Evolutionary conservation across 306 rosid species (phyloP).

Genomic region (Cucurbita ficifolia): DNA sequence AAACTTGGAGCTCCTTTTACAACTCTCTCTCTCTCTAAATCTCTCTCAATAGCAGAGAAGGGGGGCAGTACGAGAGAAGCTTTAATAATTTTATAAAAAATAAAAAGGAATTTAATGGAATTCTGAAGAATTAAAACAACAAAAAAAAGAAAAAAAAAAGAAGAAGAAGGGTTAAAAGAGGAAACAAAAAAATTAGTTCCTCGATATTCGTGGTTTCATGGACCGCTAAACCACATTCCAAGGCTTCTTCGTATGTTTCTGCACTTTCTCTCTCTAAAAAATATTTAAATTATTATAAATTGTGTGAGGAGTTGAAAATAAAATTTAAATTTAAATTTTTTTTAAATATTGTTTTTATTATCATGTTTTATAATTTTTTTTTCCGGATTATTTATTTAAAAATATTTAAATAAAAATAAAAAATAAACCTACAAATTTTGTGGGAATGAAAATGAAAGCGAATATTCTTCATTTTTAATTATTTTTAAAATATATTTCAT

Average conservation of each 20-base stretch:
- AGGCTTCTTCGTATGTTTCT: constrained; percentile 17
- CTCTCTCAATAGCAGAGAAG: neutral
- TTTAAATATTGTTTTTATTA: too few species aligned
- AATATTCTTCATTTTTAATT: too few species aligned
- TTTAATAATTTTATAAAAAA: neutral
- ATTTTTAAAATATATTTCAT: too few species aligned
- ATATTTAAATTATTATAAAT: too few species aligned
- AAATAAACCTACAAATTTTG: too few species aligned
- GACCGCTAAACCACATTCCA: constrained; percentile 45
- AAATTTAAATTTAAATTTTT: too few species aligned
- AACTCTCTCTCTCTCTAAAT: constrained; percentile 10
- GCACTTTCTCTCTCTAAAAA: constrained; percentile 3
- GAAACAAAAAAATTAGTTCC: constrained; percentile 10
- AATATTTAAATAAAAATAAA: too few species aligned
- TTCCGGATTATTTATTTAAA: too few species aligned
- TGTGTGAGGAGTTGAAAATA: too few species aligned
- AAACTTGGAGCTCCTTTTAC: constrained; percentile 24
- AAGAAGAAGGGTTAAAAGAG: constrained; percentile 29
- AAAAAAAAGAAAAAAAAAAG: constrained; percentile 11
- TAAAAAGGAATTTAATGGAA: neutral
- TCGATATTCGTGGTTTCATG: constrained; percentile 30
- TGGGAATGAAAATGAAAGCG: too few species aligned
- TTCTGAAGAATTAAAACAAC: neutral
- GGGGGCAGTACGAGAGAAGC: neutral
- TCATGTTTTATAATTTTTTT: too few species aligned